Conservation (phyloP, 2,329 filamentous ascomycete genomes). For the Westerdykella sp. region DNA sequence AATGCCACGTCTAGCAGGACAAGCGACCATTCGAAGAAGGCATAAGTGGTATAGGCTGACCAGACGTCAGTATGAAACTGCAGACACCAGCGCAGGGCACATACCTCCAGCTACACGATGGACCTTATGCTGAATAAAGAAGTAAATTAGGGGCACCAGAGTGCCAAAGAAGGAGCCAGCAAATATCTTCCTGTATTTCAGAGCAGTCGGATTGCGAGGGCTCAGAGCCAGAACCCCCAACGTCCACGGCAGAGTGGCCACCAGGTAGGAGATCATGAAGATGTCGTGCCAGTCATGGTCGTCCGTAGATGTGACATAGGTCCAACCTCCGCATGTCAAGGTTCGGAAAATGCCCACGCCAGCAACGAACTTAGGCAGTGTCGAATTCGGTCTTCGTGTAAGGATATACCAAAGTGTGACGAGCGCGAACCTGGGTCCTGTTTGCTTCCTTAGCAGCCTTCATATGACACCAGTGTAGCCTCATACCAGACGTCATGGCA, state of each 20-base stretch:
- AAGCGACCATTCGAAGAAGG: constrained; percentile 96
- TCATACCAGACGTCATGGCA: constrained; percentile 79
- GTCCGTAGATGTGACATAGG: constrained; percentile 95
- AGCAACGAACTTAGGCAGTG: constrained; percentile 74
- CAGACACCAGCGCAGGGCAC: constrained; percentile 21
- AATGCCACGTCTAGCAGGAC: constrained; percentile 95
- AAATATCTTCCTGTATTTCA: constrained; percentile 84
- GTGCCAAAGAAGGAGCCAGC: constrained; percentile 83
- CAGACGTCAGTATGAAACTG: constrained; percentile 15
- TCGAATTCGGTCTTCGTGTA: constrained; percentile 67
- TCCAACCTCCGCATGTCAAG: constrained; percentile 94
- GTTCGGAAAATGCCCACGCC: constrained; percentile 79
- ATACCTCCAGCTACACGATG: constrained; percentile 88
- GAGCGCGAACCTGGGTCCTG: constrained; percentile 83
- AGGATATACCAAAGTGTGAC: constrained; percentile 90
- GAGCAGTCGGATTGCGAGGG: constrained; percentile 71
- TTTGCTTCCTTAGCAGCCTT: constrained; percentile 6
- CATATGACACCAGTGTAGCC: neutral
- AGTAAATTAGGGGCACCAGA: constrained; percentile 85
- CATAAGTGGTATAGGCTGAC: constrained; percentile 89
- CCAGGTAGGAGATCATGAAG: constrained; percentile 97
- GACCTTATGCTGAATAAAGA: constrained; percentile 98
- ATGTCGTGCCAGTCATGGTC: constrained; percentile 99
- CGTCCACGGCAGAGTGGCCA: constrained; percentile 93
- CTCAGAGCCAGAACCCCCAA: constrained; percentile 82